phyloP scores from a whole-genome alignment of 2,329 filamentous ascomycete genomes.

The Clarireedia paspali region DNA sequence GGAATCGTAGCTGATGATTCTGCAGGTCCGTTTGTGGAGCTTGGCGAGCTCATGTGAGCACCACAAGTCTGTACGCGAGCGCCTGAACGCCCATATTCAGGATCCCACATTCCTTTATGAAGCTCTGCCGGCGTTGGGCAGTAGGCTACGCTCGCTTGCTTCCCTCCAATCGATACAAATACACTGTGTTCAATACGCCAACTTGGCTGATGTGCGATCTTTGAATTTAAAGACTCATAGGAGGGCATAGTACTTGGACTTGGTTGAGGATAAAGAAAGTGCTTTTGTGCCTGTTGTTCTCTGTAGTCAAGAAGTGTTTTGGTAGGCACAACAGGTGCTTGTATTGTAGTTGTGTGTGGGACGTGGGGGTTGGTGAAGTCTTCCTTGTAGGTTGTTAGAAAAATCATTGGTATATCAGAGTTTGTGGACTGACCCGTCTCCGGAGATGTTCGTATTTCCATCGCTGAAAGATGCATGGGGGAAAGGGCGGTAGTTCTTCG shows the following conservation, averaged over 20 bases:
- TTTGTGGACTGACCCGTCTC: conserved; percentile 32
- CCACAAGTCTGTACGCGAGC: not conserved
- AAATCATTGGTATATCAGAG: not conserved
- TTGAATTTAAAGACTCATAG: conserved; percentile 5
- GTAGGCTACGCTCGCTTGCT: conserved; percentile 4
- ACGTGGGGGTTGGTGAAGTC: conserved; percentile 39
- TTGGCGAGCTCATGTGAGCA: not conserved
- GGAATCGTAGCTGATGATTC: not conserved
- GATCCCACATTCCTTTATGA: conserved; percentile 11
- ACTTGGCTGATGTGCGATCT: conserved; percentile 7
- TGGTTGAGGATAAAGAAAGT: conserved; percentile 3
- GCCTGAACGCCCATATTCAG: conserved; percentile 10
- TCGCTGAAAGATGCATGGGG: conserved; percentile 38
- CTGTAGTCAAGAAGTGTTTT: conserved; percentile 32
- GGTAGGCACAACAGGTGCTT: conserved; percentile 35
- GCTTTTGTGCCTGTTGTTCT: conserved; percentile 13
- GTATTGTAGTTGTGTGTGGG: conserved; percentile 40
- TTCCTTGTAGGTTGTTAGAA: conserved; percentile 8
- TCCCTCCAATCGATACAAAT: conserved; percentile 11
- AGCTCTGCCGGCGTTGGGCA: conserved; percentile 11
- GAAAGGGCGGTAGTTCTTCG: conserved; percentile 37
- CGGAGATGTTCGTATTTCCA: conserved; percentile 39
- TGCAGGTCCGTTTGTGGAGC: not conserved
- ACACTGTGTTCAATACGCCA: conserved; percentile 16
- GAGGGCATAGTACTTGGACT: conserved; percentile 1